Percentiles rank a stretch among this genome's conserved stretches.
Evolutionary conservation across 352 stramenopile genomes (phyloP).

Genomic region (Plasmopara halstedii): DNA sequence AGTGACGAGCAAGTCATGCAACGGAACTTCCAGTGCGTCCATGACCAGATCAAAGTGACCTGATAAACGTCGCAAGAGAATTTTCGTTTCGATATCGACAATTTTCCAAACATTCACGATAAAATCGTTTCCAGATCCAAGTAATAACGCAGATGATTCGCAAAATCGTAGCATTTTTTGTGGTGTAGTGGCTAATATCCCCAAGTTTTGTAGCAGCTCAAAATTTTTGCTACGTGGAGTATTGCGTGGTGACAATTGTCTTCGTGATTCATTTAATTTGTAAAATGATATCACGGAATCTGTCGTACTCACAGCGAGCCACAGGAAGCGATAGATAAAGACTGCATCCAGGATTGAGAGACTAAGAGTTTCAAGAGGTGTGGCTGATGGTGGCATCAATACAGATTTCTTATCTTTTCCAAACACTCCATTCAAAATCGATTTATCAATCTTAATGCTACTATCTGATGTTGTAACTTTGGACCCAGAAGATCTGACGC

Average conservation of each 20-base stretch:
- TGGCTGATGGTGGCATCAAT: too few species aligned
- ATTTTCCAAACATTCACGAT: slow-evolving; percentile 70
- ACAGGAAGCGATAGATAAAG: slow-evolving; percentile 52
- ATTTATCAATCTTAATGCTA: neutral
- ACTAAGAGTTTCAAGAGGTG: slow-evolving; percentile 11
- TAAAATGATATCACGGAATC: slow-evolving; percentile 83
- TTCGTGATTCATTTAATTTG: slow-evolving; percentile 50
- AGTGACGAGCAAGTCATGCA: slow-evolving; percentile 68
- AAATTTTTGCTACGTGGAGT: slow-evolving; percentile 23
- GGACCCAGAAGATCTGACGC: too few species aligned
- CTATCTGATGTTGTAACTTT: slow-evolving; percentile 13
- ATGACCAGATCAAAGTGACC: slow-evolving; percentile 52
- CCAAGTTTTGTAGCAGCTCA: slow-evolving; percentile 35
- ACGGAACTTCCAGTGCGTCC: slow-evolving; percentile 60
- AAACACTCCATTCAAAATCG: too few species aligned
- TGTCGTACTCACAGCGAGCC: slow-evolving; percentile 61
- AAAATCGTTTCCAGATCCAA: slow-evolving; percentile 62
- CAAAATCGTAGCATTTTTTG: slow-evolving; percentile 63
- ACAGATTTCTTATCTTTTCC: too few species aligned
- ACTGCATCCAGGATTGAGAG: slow-evolving; percentile 63
- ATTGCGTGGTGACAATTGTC: slow-evolving; percentile 7
- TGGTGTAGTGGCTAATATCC: slow-evolving; percentile 52
- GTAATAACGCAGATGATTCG: slow-evolving; percentile 37
- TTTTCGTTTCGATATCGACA: slow-evolving; percentile 40
- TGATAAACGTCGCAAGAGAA: slow-evolving; percentile 47